Base-by-base conservation (phyloP, 2,329 filamentous ascomycete species). In the Plenodomus biglobosus region DNA sequence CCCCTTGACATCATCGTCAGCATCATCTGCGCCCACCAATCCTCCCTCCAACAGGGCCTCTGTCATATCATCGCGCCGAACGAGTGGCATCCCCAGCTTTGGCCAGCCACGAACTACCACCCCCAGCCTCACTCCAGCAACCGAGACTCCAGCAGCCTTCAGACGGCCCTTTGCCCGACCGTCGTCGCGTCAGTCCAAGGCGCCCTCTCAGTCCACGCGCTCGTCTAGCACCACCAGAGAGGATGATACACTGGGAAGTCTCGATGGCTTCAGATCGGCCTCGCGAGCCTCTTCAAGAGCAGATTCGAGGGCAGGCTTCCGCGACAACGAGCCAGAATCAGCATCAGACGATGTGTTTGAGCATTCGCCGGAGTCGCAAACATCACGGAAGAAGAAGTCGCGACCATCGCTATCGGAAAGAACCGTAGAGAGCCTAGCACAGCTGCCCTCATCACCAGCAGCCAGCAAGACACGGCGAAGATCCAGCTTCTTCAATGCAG, bases 351-450 rank as follows among this genome's bases (percentile, higher is more conserved):
- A 38, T 38, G 48, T 48, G 3, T 21, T 53, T 3, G 59, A 62
- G 11, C 43, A 48, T 5, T 50, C 54, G 38, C 38, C 58, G 50
- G 55, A 62, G 48, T 42, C 48, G 1, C 43, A 44, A 5, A 56
- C 54, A 37, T 52, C 55, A 10, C 53, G 49, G 10, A 48, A 56
- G 46, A 65, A 44, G 77, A 81, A 42, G 56, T 62, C 73, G 3
- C 66, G 77, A 11, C 75, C 75, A 13, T 92, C 89, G 0, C 77
- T 96, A 3, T 85, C 87, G 0, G 92, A 96, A 61, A 80, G 92
- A 48, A 95, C 92, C 0, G 85, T 95, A 36, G 90, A 95, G 68
- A 95, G 90, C 0, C 75, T 96, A 5, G 81, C 90, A 2, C 82
- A 85, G 39, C 76, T 96, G 22, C 88, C 91, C 0, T 84, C 88